Evolutionary conservation across 2,329 filamentous ascomycete species (phyloP), one percentile per base, ranked within the genome.

Genomic region (Periconia sp.): DNA sequence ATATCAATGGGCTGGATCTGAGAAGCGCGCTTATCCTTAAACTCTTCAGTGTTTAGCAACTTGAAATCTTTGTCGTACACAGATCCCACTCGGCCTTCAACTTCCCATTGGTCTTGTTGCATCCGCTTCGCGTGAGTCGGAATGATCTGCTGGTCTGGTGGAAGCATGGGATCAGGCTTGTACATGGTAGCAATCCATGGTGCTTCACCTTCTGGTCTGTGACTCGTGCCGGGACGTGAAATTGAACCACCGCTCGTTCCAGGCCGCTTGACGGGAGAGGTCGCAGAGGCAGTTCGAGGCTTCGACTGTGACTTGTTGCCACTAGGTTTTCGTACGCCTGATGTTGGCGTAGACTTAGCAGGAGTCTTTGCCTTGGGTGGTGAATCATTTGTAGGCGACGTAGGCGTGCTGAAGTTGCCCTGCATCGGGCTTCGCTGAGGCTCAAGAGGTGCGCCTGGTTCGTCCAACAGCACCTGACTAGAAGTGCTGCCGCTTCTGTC

Each of bases 101-200:
- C 88, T 71, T 95, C 91, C 92, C 91, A 96, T 68, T 92, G 89
- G 69, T 96, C 91, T 73, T 96, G 92, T 68, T 94, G 89, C 69
- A 97, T 80, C 42, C 89, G 82, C 61, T 87, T 90, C 10, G 94
- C 94, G 50, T 97, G 91, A 0, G 94, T 97, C 1, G 94, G 94
- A 9, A 99, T 83, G 39, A 99, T 85, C 66, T 99, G 94, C 69
- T 99, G 89, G 50, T 99, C 94, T 0, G 91, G 94, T 5, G 94
- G 94, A 23, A 99, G 77, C 48, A 91, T 86, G 21, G 94, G 94
- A 65, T 99, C 94, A 0, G 94, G 94, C 63, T 95, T 95, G 71
- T 96, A 99, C 72, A 95, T 90, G 16, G 88, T 89, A 32, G 94
- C 83, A 72, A 97, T 82, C 94, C 94, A 99, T 37, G 94, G 94